Evolutionary conservation across 352 stramenopile species (phyloP).

Genomic region (Phytophthora sansomeana): DNA sequence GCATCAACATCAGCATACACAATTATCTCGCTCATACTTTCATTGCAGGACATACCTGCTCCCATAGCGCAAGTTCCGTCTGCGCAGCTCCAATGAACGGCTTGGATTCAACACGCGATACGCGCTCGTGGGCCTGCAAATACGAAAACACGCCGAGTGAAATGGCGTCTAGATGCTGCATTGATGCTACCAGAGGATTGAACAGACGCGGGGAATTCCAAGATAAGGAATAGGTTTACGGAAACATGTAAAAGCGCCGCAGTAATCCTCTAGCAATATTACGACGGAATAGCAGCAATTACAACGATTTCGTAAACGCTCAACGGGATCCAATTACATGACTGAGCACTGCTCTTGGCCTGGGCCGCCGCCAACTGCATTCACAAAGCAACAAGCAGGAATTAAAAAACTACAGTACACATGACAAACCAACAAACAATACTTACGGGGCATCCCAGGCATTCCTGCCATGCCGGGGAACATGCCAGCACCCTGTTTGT

Average conservation of each 20-base stretch:
- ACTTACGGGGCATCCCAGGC: constrained; percentile 79
- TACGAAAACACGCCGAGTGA: constrained; percentile 81
- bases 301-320: constrained; percentile 26
- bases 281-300: constrained; percentile 27
- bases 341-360: constrained; percentile 80
- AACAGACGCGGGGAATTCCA: constrained; percentile 27
- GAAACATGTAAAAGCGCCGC: constrained; percentile 1
- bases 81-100: constrained; percentile 51
- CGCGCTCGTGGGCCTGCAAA: constrained; percentile 61
- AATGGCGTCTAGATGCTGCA: constrained; percentile 59
- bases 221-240: constrained; percentile 16
- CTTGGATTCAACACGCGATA: constrained; percentile 66
- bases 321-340: constrained; percentile 53
- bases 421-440: constrained; percentile 2
- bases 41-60: constrained; percentile 49
- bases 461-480: constrained; percentile 88
- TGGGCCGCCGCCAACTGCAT: constrained; percentile 54
- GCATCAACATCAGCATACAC: neutral
- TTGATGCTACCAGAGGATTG: constrained; percentile 12
- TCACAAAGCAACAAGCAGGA: constrained; percentile 5
- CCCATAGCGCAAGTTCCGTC: constrained; percentile 69
- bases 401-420: constrained; percentile 5
- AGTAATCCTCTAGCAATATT: constrained; percentile 40
- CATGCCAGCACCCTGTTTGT: constrained; percentile 68
- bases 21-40: neutral